These are phyloP conservation scores for Rhodomyrtus tomentosa DNA, from an alignment of 345 rosid species.

Conservation along the genomic window DNA sequence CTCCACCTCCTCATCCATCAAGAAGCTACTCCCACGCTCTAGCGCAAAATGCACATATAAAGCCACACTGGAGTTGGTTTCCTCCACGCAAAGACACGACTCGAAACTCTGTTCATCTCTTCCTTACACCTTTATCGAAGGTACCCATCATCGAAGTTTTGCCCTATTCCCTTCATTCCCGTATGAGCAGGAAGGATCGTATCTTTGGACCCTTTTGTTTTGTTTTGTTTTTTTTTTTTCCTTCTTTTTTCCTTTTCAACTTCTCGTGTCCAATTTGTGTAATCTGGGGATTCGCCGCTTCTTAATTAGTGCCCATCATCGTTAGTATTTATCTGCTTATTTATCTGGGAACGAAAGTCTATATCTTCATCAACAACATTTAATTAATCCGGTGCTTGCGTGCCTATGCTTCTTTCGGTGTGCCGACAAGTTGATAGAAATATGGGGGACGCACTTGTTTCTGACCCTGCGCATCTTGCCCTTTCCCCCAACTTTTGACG, in stretches of 20 bases:
- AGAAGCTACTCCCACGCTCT: not conserved
- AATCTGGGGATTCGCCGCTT: not conserved
- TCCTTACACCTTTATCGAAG: not conserved
- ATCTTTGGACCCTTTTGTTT: not conserved
- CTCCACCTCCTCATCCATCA: no score
- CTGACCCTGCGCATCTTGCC: constrained; percentile 1
- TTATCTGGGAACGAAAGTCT: not conserved
- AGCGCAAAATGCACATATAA: no score
- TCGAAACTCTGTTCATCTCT: not conserved
- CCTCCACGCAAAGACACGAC: constrained; percentile 13
- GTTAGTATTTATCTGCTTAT: not conserved
- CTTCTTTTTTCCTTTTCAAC: no score
- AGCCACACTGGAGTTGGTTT: constrained; percentile 6
- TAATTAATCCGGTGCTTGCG: not conserved
- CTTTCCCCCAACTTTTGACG: not conserved
- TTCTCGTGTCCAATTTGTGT: not conserved
- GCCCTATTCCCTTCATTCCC: not conserved
- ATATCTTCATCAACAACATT: not conserved
- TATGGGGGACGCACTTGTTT: not conserved
- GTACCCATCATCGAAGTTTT: not conserved
- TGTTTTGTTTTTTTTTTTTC: no score
- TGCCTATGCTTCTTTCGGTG: not conserved
- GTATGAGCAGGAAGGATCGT: not conserved
- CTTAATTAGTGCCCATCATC: not conserved
- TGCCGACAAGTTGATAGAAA: constrained; percentile 1